Evolutionary conservation across 441 rosid genomes (phyloP).

Genomic region (Brassica balearica): DNA sequence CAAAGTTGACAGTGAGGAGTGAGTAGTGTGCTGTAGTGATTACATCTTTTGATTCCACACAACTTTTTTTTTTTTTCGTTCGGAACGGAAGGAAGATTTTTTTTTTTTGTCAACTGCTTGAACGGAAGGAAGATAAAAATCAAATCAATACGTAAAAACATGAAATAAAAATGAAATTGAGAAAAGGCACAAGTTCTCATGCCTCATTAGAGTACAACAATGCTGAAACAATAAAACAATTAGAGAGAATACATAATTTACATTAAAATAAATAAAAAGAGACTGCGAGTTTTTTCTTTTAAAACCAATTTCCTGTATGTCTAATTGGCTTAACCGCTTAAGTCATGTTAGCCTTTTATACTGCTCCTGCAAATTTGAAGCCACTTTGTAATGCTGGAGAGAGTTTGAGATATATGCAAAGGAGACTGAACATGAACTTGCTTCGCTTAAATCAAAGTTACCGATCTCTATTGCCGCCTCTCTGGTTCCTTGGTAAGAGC

Average conservation of each 20-base stretch:
- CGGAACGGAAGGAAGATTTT: constrained; percentile 5
- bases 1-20: not conserved
- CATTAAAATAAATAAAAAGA: constrained; percentile 29
- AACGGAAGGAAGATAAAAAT: constrained; percentile 25
- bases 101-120: too few relatives aligned
- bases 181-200: constrained; percentile 30
- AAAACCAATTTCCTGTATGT: constrained; percentile 29
- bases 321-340: constrained; percentile 34
- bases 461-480: constrained; percentile 51
- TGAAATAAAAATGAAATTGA: constrained; percentile 15
- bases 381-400: constrained; percentile 26
- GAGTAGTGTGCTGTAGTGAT: not conserved
- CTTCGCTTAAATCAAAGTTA: constrained; percentile 36
- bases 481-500: constrained; percentile 52
- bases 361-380: constrained; percentile 39
- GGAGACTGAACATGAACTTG: constrained; percentile 4
- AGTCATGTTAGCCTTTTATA: constrained; percentile 40
- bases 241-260: constrained; percentile 43
- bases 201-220: constrained; percentile 36
- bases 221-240: constrained; percentile 37
- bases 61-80: constrained; percentile 28
- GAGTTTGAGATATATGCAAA: constrained; percentile 10
- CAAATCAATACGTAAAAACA: constrained; percentile 24
- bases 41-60: not conserved
- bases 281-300: not conserved